phyloP scores from a whole-genome alignment of 495 filamentous ascomycete species.

The Astrothelium subdiscretum region DNA sequence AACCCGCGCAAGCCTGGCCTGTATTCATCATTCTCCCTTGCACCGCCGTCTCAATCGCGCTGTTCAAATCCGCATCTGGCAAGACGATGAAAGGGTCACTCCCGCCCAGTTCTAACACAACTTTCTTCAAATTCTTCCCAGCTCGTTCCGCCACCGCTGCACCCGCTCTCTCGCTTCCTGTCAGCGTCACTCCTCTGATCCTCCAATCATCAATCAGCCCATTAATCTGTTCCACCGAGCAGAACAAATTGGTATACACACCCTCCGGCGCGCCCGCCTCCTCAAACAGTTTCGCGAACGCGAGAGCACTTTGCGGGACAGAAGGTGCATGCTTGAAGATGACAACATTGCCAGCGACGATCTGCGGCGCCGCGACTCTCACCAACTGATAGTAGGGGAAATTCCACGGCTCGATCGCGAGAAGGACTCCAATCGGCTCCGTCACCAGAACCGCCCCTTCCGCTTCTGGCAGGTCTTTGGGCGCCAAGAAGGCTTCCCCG shows the following conservation, averaged over 20 bases:
- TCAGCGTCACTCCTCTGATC: background rate
- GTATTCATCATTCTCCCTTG: constrained; percentile 13
- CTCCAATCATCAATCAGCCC: background rate
- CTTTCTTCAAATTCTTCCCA: constrained; percentile 13
- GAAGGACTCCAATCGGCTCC: background rate
- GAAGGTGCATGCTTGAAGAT: background rate
- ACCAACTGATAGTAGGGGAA: background rate
- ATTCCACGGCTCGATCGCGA: background rate
- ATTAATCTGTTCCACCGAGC: background rate
- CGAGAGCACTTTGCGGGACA: background rate
- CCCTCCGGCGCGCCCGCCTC: background rate
- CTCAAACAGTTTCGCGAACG: background rate
- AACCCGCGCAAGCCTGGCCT: constrained; percentile 19
- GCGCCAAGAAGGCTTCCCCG: background rate
- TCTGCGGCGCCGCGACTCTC: background rate
- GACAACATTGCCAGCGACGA: background rate
- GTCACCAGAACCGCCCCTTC: background rate
- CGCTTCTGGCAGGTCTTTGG: background rate
- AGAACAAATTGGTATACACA: background rate
- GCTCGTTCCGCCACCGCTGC: background rate
- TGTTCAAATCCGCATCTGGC: constrained; percentile 15
- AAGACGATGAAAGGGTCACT: constrained; percentile 15
- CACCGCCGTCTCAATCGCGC: constrained; percentile 9
- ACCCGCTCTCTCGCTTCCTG: background rate
- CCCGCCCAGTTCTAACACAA: constrained; percentile 17